Evolutionary conservation across 179 eudicot genomes (phyloP), one percentile per base, ranked within the genome.

Genomic region (Sideroxylon spinosum): DNA sequence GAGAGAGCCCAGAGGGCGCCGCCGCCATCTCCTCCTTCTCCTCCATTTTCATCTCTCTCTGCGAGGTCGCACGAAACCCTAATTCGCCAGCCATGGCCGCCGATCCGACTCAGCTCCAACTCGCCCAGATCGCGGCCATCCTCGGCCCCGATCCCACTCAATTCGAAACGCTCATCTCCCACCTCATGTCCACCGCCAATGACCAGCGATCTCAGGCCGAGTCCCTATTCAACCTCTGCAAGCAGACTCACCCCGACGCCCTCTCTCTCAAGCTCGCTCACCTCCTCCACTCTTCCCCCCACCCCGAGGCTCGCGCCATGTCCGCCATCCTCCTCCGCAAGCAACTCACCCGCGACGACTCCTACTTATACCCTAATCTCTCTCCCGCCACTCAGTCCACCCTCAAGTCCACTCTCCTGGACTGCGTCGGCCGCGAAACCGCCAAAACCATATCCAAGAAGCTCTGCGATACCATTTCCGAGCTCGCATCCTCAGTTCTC

Each of bases 181-280:
- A 81, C 20, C 83, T 86, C 28, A 86, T 86, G 88, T 86, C 88
- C 63, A 32, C 88, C 61, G 74, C 63, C 76, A 86, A 86, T 76
- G 81, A 80, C 8, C 86, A 69, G 37, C 85, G 86, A 11, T 84
- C 86, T 9, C 77, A 81, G 7, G 85, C 88, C 32, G 88, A 84
- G 53, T 28, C 80, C 0, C 77, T 86, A 65, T 86, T 76, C 85
- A 86, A 84, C 28, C 84, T 83, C 81, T 74, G 77, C 80, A 86
- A 86, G 77, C 86, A 79, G 44, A 76, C 74, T 32, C 76, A 84
- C 8, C 85, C 88, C 16, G 82, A 84, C 53, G 13, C 81, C 1
- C 86, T 84, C 63, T 16, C 81, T 6, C 83, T 86, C 72, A 84
- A 81, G 32, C 86, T 86, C 78, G 75, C 82, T 4, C 83, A 79